These are phyloP conservation scores for Carallia brachiata DNA, from an alignment of 345 rosid genomes.

Conservation along the genomic window DNA sequence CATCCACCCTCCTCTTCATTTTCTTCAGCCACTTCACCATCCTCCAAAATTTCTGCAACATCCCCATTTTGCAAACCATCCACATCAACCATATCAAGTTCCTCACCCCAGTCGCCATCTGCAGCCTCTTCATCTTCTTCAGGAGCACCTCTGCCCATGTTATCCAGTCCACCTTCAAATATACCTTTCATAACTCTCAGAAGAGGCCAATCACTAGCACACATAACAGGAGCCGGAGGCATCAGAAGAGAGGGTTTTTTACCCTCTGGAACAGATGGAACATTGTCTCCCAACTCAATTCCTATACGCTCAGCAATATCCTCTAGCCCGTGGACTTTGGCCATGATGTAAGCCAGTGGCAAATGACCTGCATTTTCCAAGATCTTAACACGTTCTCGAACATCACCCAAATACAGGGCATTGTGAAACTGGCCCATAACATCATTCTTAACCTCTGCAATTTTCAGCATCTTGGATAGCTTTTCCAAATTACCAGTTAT, in stretches of 20 bases:
- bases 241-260: constrained; percentile 68
- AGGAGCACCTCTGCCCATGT: constrained; percentile 41
- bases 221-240: constrained; percentile 71
- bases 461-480: constrained; percentile 84
- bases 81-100: constrained; percentile 62
- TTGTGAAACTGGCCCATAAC: constrained; percentile 97
- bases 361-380: constrained; percentile 85
- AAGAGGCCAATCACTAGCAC: constrained; percentile 97
- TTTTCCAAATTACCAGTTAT: constrained; percentile 83
- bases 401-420: constrained; percentile 86
- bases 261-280: constrained; percentile 72
- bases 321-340: constrained; percentile 73
- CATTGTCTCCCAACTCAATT: constrained; percentile 62
- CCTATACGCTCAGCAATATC: constrained; percentile 75
- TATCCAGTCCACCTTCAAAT: constrained; percentile 87
- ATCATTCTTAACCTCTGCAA: constrained; percentile 90
- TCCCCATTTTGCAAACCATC: constrained; percentile 70
- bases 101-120: constrained; percentile 87
- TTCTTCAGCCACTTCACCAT: constrained; percentile 64
- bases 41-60: constrained; percentile 50
- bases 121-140: constrained; percentile 75
- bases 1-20: constrained; percentile 82
- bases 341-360: constrained; percentile 84
- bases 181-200: constrained; percentile 90
- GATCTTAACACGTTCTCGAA: constrained; percentile 82